Evolutionary conservation across 805 yeast species (phyloP), one percentile per base, ranked within the genome.

Genomic region (Wickerhamiella australiensis): DNA sequence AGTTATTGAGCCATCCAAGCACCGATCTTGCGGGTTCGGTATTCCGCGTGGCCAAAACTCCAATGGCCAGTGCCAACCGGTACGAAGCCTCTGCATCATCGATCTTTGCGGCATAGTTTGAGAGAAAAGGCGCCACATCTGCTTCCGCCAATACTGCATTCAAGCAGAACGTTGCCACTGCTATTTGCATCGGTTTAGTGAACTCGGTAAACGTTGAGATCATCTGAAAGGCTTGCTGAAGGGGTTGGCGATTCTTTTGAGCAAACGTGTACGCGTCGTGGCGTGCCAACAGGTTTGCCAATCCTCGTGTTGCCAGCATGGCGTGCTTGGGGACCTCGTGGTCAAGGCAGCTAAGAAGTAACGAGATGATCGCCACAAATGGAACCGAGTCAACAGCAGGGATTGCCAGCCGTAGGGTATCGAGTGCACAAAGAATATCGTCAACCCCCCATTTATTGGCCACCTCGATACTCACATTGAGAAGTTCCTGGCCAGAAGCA

Each of bases 281-380:
- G 13, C 60, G 60, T 3, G 66, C 61, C 60, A 79, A 74, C 20
- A 77, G 63, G 59, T 82, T 82, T n/a, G 67, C 73, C 44, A 82
- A 55, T 3, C 74, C 64, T 47, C 88, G 72, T 5, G 76, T 60
- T 0, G 82, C 73, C 68, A 82, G 71, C 73, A 81, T 74, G 7
- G 69, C 62, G 43, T 71, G 59, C 62, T 73, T 43, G 61, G 66
- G 59, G 38, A 58, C 29, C 46, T 51, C 46, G 46, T 65, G 49
- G 53, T 64, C 57, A 62, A 63, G 42, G 13, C 60, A 59, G 20
- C 54, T 42, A 9, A 59, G 51, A 2, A 65, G 50, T 9, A 59
- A 50, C 25, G 58, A 54, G 7, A 57, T 26, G 18, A 59, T 45
- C 2, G 56, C 57, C 18, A 59, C 61, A 2, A 65, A 55, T 8